Base-by-base conservation (phyloP, 352 stramenopile genomes). In the Phytophthora syringae region DNA sequence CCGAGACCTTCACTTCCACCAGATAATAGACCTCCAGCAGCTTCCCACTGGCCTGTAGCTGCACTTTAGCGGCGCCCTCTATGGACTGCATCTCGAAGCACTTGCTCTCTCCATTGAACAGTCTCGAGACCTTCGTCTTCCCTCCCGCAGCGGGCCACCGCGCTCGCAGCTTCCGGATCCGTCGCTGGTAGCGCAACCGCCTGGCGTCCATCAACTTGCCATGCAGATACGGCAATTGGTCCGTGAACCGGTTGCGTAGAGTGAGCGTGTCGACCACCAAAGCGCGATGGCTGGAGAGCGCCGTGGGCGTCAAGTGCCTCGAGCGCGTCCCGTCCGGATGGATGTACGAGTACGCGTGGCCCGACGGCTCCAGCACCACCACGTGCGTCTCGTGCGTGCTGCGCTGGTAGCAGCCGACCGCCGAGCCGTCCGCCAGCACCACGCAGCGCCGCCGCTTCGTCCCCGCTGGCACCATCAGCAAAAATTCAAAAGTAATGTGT, bases 71-170 rank as follows among this genome's bases (percentile, higher is more conserved):
- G 7, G 74, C 70, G 20, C 85, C 81, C n/a, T 92, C 85, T 16
- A 90, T 76, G 12, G 85, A 93, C 42, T 80, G 71, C 52, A 93
- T 72, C 57, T 90, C 73, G 24, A 89, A 90, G 12, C 72, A 49
- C 28, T 70, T 65, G 7, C 64, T 56, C 16, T 60, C 16, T 13
- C 57, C 27, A 42, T 90, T 78, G 36, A 77, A 64, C 37, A 80
- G 48, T 45, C 55, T 70, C 7, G 57, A 52, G 25, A 69, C 53
- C 37, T 60, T 58, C 32, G 84, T 56, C 20, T 67, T 70, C 12
- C 30, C 37, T 34, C 60, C 53, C 16, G 21, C 22, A 44, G 21
- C 25, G 7, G 67, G 72, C 77, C 79, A 86, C 24, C 74, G 64
- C 45, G 76, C 72, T 18, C 71, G 67, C 12, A 13, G 40, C 2